These are phyloP conservation scores for Dryadomyces sulphureus DNA, from an alignment of 2,329 filamentous ascomycete species.

Conservation along the genomic window DNA sequence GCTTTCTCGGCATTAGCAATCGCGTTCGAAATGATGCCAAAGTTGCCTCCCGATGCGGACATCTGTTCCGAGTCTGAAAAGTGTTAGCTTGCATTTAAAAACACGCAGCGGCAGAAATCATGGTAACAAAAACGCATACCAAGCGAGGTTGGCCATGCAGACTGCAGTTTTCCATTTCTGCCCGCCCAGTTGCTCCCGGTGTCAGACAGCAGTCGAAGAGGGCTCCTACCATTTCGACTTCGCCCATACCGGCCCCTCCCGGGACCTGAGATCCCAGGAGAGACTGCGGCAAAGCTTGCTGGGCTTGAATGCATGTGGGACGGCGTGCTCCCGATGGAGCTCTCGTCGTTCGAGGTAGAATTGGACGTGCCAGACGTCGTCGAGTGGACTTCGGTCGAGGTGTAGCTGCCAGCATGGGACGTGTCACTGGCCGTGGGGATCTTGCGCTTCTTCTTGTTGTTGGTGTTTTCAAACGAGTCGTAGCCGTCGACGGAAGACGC, in stretches of 20 bases:
- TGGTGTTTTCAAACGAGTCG: conserved; percentile 95
- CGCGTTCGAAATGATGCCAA: conserved; percentile 78
- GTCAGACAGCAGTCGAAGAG: conserved; percentile 45
- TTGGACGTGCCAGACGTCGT: conserved; percentile 16
- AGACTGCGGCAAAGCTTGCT: conserved; percentile 39
- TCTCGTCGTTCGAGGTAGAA: conserved; percentile 4
- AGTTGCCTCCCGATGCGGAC: conserved; percentile 16
- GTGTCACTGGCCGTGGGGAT: conserved; percentile 78
- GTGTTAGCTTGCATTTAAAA: background rate
- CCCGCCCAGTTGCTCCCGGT: conserved; percentile 40
- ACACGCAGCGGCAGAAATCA: background rate
- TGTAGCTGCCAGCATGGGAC: conserved; percentile 28
- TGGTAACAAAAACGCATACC: conserved; percentile 5
- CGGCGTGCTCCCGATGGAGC: conserved; percentile 2
- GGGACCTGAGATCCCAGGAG: conserved; percentile 66
- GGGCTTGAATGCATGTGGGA: conserved; percentile 21
- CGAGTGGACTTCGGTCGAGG: conserved; percentile 18
- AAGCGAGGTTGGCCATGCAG: conserved; percentile 15
- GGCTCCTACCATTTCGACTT: conserved; percentile 43
- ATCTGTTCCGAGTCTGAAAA: background rate
- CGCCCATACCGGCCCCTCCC: conserved; percentile 76
- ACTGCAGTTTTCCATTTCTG: conserved; percentile 29
- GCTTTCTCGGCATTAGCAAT: conserved; percentile 65
- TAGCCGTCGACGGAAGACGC: conserved; percentile 71
- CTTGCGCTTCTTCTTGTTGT: conserved; percentile 98